A percentile compares a stretch with the other conserved stretches of the same genome.
Evolutionary conservation across 2,329 filamentous ascomycete genomes (phyloP).

Genomic region (Ascochyta koolunga): DNA sequence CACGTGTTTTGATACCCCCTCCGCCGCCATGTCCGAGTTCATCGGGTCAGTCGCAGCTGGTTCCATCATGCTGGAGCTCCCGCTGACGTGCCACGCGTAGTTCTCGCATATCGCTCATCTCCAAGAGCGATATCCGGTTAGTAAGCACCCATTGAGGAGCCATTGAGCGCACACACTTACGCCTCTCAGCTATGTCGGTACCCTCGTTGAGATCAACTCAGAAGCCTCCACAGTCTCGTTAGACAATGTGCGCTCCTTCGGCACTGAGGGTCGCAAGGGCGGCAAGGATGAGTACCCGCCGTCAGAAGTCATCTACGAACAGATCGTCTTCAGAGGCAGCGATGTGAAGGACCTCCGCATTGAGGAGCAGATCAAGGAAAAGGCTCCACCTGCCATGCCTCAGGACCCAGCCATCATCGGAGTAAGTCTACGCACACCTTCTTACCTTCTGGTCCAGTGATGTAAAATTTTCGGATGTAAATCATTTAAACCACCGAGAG

Average conservation of each 20-base stretch:
- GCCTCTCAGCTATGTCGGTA: slow-evolving; percentile 81
- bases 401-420: slow-evolving; percentile 96
- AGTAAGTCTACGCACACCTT: slow-evolving; percentile 68
- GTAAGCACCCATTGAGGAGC: slow-evolving; percentile 42
- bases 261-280: slow-evolving; percentile 87
- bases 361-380: slow-evolving; percentile 76
- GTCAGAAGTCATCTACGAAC: slow-evolving; percentile 91
- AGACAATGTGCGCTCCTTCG: slow-evolving; percentile 92
- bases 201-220: slow-evolving; percentile 96
- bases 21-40: slow-evolving; percentile 63
- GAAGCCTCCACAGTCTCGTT: slow-evolving; percentile 95
- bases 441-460: slow-evolving; percentile 64
- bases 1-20: slow-evolving; percentile 35
- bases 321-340: slow-evolving; percentile 97
- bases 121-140: slow-evolving; percentile 95
- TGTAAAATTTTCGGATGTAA: slow-evolving; percentile 98
- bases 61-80: slow-evolving; percentile 43
- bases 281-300: slow-evolving; percentile 82
- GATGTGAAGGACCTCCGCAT: slow-evolving; percentile 98
- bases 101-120: slow-evolving; percentile 94
- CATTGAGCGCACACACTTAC: slow-evolving; percentile 27
- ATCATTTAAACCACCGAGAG: slow-evolving; percentile 83
- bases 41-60: slow-evolving; percentile 59
- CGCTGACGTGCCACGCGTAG: slow-evolving; percentile 56
- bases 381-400: slow-evolving; percentile 77